Evolutionary conservation across 352 stramenopile species (phyloP).

Genomic region (Globisporangium orthogonon): DNA sequence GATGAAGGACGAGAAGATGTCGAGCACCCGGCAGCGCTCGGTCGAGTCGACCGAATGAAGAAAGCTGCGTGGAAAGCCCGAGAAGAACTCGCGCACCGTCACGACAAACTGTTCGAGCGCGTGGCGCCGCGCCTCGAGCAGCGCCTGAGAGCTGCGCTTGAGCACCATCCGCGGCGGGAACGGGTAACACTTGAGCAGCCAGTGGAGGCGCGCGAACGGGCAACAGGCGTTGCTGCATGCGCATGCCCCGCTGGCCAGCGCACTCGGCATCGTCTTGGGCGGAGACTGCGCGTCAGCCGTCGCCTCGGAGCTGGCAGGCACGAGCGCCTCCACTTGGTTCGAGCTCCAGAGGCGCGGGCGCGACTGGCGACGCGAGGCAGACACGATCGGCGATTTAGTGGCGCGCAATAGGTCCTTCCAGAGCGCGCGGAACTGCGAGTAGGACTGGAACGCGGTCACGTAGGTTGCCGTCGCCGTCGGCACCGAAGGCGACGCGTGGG

Average conservation of each 20-base stretch:
- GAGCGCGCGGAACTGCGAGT: conserved; percentile 54
- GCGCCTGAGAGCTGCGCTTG: conserved; percentile 25
- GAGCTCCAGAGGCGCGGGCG: conserved; percentile 6
- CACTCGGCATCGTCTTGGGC: conserved; percentile 5
- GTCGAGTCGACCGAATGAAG: conserved; percentile 30
- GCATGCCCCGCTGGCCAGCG: conserved; percentile 14
- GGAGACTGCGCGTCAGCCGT: background rate
- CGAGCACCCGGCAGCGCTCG: conserved; percentile 40
- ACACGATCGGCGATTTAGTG: conserved; percentile 21
- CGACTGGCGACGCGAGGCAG: conserved; percentile 9
- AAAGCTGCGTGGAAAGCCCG: conserved; percentile 38
- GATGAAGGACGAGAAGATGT: conserved; percentile 33
- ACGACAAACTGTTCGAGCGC: conserved; percentile 49
- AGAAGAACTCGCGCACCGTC: conserved; percentile 38
- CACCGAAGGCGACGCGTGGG: too few species aligned
- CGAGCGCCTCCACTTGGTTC: background rate
- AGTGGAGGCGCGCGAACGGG: conserved; percentile 40
- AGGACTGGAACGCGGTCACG: conserved; percentile 34
- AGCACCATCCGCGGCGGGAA: conserved; percentile 53
- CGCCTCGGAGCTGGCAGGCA: too few species aligned
- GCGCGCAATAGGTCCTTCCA: conserved; percentile 41
- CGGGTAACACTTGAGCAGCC: conserved; percentile 38
- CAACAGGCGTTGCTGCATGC: conserved; percentile 44
- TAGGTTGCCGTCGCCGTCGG: conserved; percentile 6
- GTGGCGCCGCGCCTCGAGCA: conserved; percentile 32